A percentile compares a stretch with the other conserved stretches of the same genome.
Conservation (phyloP, 805 yeast species). For the Cyberlindnera euphorbiiphila region DNA sequence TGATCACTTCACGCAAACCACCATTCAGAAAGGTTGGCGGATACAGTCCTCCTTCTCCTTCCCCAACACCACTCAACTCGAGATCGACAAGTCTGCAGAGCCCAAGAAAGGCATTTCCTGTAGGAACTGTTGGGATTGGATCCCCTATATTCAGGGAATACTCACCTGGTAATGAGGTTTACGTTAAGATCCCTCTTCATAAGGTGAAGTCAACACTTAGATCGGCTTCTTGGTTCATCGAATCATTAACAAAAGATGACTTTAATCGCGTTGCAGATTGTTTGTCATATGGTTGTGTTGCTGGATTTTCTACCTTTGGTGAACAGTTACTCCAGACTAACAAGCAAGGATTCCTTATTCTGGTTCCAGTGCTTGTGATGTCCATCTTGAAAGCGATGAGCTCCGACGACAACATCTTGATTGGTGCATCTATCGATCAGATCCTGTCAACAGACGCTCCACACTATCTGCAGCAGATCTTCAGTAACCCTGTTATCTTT, state of each 20-base stretch:
- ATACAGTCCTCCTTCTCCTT: constrained; percentile 1
- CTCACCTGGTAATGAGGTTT: constrained; percentile 1
- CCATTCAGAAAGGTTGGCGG: constrained; percentile 2
- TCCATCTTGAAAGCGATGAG: constrained; percentile 6
- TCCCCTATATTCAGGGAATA: constrained; percentile 1
- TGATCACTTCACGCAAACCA: constrained; percentile 2
- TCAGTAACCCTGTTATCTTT: constrained; percentile 3
- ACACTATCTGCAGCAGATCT: not conserved
- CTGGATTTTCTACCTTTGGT: constrained; percentile 15
- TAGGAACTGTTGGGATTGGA: no score
- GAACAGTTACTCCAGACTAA: constrained; percentile 12
- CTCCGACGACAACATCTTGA: constrained; percentile 4
- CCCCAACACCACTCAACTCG: not conserved
- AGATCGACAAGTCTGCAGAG: not conserved
- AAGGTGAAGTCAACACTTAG: constrained; percentile 3
- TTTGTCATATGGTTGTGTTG: constrained; percentile 9
- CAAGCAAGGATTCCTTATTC: constrained; percentile 14
- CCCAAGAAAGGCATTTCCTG: no score
- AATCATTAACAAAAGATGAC: constrained; percentile 8
- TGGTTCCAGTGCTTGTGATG: constrained; percentile 11
- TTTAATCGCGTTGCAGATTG: constrained; percentile 5
- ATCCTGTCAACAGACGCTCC: not conserved
- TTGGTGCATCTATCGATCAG: constrained; percentile 1
- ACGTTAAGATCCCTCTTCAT: constrained; percentile 18
- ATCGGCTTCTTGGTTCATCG: constrained; percentile 2